These are phyloP conservation scores for Sungouiella blattae DNA, from an alignment of 805 yeast genomes.

Conservation along the genomic window DNA sequence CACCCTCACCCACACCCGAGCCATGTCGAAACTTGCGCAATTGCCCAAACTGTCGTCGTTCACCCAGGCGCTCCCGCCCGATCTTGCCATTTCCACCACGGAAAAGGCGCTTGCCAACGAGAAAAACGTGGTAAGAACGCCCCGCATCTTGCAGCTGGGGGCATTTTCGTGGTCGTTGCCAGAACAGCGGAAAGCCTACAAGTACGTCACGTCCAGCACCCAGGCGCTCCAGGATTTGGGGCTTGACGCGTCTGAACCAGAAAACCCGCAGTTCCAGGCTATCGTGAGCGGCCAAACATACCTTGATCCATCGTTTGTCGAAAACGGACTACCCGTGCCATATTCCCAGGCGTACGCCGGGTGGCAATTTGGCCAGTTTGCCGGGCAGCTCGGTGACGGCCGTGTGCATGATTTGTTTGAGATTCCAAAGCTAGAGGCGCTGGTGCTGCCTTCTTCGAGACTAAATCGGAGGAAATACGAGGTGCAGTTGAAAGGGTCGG, in stretches of 20 bases:
- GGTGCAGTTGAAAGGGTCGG: conserved; percentile 88
- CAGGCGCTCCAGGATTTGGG: conserved; percentile 63
- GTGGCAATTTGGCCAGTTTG: conserved; percentile 93
- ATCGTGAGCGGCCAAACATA: conserved; percentile 60
- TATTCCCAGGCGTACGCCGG: conserved; percentile 94
- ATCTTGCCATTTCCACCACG: conserved; percentile 22
- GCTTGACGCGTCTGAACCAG: conserved; percentile 35
- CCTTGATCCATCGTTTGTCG: conserved; percentile 16
- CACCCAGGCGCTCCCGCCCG: conserved; percentile 26
- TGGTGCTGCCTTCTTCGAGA: conserved; percentile 5
- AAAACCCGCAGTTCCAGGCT: conserved; percentile 45
- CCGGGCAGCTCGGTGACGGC: conserved; percentile 97
- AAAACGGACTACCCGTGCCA: conserved; percentile 51
- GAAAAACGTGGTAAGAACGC: conserved; percentile 31
- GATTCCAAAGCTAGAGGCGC: conserved; percentile 36
- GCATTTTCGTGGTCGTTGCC: conserved; percentile 76
- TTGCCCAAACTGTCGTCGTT: conserved; percentile 30
- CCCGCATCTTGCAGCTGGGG: conserved; percentile 48
- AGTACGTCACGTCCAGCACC: conserved; percentile 55
- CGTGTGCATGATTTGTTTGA: conserved; percentile 83
- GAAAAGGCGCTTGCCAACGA: conserved; percentile 28
- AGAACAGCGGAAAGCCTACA: conserved; percentile 49
- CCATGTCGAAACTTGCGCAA: conserved; percentile 20
- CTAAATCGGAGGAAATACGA: conserved; percentile 47
- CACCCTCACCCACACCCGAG: conserved; percentile 5